Evolutionary conservation across 179 eudicot species (phyloP), one percentile per base, ranked within the genome.

Genomic region (Camellia oleifera): DNA sequence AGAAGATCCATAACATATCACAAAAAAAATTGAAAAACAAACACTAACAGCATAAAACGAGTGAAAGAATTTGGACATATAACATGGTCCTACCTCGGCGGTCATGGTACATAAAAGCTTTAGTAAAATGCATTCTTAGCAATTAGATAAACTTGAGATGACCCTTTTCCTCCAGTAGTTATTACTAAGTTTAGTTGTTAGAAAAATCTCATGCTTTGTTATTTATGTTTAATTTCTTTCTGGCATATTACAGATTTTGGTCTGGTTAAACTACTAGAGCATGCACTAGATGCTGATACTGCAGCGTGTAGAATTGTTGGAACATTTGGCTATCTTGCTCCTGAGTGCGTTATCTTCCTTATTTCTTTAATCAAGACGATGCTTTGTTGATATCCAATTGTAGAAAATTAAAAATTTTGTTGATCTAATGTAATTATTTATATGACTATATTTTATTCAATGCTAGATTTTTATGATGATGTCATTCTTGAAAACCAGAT

Each of bases 241-340:
- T 2, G 12, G 53, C 72, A 79, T 71, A 72, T 79, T 79, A 69
- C 77, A 46, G 82, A 79, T 79, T 79, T 79, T 63, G 82, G 82
- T 13, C 69, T 79, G 62, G 82, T 74, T 20, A 79, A 79, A 72
- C 72, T 72, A 64, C 45, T 72, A 44, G 77, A 62, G 76, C 77
- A 72, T 45, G 61, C 76, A 65, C 50, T 61, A 74, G 82, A 61
- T 60, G 46, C 3, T 63, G 70, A 70, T 48, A 45, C 60, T 5
- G 69, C 77, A 52, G 67, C 82, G 1, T 72, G 77, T 48, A 72
- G 77, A 63, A 65, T 79, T 52, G 82, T 79, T 72, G 82, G 82
- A 79, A 79, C 77, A 44, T 46, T 79, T 62, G 82, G 77, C 26
- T 79, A 79, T 62, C 76, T 79, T 62, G 81, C 81, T 70, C 81